Evolutionary conservation across 208 protist species (phyloP).

Genomic region (Trypanosoma avium): DNA sequence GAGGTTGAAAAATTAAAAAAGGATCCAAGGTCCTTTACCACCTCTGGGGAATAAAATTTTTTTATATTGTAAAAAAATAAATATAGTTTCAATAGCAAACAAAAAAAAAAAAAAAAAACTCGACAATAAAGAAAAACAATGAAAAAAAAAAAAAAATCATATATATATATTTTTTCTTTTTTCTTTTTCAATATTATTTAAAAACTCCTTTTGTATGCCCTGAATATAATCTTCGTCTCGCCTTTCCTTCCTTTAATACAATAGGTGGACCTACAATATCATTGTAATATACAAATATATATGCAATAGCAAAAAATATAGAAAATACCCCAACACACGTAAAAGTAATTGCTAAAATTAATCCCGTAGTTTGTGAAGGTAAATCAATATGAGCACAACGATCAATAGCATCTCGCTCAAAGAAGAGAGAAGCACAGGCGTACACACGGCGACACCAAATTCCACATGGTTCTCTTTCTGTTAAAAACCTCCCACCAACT

Average conservation of each 20-base stretch:
- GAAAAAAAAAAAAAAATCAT: background rate
- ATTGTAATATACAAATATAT: background rate
- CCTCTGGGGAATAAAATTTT: too few species aligned
- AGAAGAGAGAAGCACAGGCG: constrained; percentile 23
- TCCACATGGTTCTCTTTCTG: constrained; percentile 5
- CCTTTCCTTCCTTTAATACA: background rate
- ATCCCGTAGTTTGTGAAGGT: constrained; percentile 12
- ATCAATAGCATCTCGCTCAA: constrained; percentile 11
- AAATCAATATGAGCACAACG: constrained; percentile 10
- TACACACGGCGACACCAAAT: constrained; percentile 25
- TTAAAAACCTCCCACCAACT: constrained; percentile 27
- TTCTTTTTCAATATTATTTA: too few species aligned
- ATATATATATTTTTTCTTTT: too few species aligned
- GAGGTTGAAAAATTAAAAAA: too few species aligned
- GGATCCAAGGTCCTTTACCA: too few species aligned
- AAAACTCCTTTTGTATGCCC: constrained; percentile 4
- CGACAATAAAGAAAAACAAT: background rate
- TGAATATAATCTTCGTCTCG: constrained; percentile 4
- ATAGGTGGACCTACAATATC: constrained; percentile 15
- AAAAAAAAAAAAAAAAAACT: background rate
- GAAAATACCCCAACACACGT: constrained; percentile 11
- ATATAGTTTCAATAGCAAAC: too few species aligned
- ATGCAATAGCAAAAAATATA: constrained; percentile 5
- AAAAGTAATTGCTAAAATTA: constrained; percentile 24
- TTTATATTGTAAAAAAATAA: too few species aligned